These are phyloP conservation scores for Mycena indigotica DNA, from an alignment of 768 basidiomycete genomes.

Conservation along the genomic window DNA sequence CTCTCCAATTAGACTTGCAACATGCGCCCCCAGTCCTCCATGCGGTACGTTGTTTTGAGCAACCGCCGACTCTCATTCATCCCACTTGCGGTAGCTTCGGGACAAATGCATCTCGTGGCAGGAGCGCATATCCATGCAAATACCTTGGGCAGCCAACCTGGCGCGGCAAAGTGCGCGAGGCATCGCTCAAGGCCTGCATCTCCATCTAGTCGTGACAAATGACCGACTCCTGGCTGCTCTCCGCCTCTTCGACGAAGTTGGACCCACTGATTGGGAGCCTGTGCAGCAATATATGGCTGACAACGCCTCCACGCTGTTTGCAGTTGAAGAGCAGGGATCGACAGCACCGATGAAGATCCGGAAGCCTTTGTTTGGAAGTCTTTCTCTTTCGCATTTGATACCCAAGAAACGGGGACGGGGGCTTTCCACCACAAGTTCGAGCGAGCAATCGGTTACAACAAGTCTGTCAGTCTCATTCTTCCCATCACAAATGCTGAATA, in stretches of 20 bases:
- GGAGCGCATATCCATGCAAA: background rate
- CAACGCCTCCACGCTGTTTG: background rate
- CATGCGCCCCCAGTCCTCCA: background rate
- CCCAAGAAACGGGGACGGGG: background rate
- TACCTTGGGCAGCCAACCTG: constrained; percentile 1
- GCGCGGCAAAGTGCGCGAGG: background rate
- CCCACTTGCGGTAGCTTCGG: background rate
- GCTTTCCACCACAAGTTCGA: background rate
- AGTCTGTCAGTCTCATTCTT: background rate
- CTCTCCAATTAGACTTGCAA: background rate
- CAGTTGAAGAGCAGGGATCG: background rate
- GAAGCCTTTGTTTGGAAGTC: background rate
- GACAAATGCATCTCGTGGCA: constrained; percentile 1
- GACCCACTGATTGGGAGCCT: background rate
- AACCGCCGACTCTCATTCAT: background rate
- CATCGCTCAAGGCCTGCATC: background rate
- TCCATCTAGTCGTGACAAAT: background rate
- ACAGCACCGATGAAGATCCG: background rate
- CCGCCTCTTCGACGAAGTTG: background rate
- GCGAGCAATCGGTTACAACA: background rate
- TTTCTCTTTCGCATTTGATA: background rate
- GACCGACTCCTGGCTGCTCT: background rate
- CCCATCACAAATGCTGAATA: background rate
- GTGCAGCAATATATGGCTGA: background rate
- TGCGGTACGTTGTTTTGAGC: background rate